phyloP scores from a whole-genome alignment of 2,329 filamentous ascomycete genomes.

The Ceratocystis diversiconidia region DNA sequence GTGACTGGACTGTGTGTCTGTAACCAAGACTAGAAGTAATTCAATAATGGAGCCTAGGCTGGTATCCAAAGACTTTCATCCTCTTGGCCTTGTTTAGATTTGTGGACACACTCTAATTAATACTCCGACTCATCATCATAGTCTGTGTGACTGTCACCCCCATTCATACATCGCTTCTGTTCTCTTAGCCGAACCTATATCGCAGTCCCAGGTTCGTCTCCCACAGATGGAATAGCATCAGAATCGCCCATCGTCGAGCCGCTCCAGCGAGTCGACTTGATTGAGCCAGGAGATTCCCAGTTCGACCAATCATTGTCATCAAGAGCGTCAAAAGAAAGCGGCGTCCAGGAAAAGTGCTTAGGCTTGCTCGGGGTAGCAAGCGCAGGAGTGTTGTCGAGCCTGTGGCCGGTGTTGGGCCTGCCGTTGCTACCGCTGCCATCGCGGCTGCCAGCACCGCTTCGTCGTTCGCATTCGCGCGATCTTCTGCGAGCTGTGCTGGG shows the following conservation, averaged over 20 bases:
- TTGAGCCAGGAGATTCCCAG: constrained; percentile 45
- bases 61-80: background rate
- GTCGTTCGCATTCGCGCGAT: constrained; percentile 13
- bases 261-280: constrained; percentile 48
- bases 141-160: background rate
- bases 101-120: background rate
- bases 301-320: constrained; percentile 52
- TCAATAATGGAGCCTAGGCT: background rate
- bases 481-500: constrained; percentile 10
- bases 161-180: background rate
- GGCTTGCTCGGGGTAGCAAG: constrained; percentile 29
- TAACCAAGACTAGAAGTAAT: background rate
- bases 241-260: constrained; percentile 39
- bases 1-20: background rate
- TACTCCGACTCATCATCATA: background rate
- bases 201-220: constrained; percentile 32
- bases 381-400: background rate
- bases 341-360: constrained; percentile 48
- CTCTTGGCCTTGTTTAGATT: background rate
- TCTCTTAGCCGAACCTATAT: constrained; percentile 30
- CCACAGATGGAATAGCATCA: constrained; percentile 34
- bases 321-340: constrained; percentile 40
- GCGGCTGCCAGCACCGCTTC: constrained; percentile 15
- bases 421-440: constrained; percentile 1
- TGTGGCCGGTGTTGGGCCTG: background rate